Conservation (phyloP, 176 grass and related monocot species). For the Musa schizocarpa region DNA sequence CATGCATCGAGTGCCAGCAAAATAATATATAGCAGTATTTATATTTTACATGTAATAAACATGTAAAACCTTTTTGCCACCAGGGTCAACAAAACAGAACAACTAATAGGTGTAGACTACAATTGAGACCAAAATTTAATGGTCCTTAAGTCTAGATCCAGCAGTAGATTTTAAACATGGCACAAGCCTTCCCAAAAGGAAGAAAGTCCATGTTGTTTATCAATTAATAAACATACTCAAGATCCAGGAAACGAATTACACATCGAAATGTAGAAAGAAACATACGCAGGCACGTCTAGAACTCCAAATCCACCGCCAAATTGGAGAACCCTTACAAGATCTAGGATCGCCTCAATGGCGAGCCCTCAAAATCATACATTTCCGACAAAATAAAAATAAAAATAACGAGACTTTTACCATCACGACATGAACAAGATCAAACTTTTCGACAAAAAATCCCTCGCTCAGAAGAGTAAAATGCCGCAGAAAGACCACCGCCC, state of each 20-base stretch:
- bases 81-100: not conserved
- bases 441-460: not conserved
- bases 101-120: not conserved
- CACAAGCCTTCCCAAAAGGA: not conserved
- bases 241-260: not conserved
- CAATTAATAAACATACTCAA: not conserved
- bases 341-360: not conserved
- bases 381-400: not conserved
- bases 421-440: not conserved
- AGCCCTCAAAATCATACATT: constrained; percentile 3
- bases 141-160: not conserved
- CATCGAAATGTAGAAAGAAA: not conserved
- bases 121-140: not conserved
- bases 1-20: not conserved
- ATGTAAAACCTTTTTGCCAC: not conserved
- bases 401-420: not conserved
- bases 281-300: not conserved
- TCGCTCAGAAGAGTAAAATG: not conserved
- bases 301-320: constrained; percentile 2
- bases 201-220: not conserved
- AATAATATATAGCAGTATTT: no score
- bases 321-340: not conserved
- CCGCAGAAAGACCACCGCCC: not conserved
- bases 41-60: no score
- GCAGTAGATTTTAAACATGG: not conserved